Base-by-base conservation (phyloP, 805 yeast genomes). In the Candida pseudofarinosa region DNA sequence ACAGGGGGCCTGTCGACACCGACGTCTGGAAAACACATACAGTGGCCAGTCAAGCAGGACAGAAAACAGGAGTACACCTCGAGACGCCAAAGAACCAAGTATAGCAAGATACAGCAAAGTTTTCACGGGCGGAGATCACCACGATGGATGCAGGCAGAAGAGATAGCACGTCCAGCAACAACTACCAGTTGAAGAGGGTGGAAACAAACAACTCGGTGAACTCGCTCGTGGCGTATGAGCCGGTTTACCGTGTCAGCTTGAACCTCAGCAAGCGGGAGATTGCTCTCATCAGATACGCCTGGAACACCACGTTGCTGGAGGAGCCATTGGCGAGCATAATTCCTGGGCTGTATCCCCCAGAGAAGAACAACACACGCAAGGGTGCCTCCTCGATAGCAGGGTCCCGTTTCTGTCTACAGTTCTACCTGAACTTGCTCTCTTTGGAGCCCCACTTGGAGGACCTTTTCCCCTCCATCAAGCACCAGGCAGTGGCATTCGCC, bases 401-500 rank as follows among this genome's bases (percentile, higher is more conserved):
- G 20, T 79, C 87, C 1, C 62, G 84, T 23, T 87, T 87, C 58
- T 85, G 91, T 55, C 73, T 81, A 41, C 95, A 87, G 58, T 77
- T 87, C 56, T 87, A 86, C 62, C 76, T 80, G 40, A 87, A 85
- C 55, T 62, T 87, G 40, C 65, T 86, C 32, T 60, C 77, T 0
- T 76, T 79, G 75, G 79, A 76, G 50, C 81, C 87, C 0, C 66
- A 65, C 12, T 67, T 88, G 47, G 88, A 82, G 50, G 71, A 67
- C 33, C 57, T 80, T 55, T 85, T 84, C 58, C 95, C 95, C 0
- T 79, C 86, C 4, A 79, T 86, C 49, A 76, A 76, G 48, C 89
- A 85, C 56, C 95, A 88, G 63, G 88, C 93, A 1, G 77, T 80
- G 13, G 77, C 90, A 5, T 83, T 87, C 67, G 88, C 91, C 0